Conservation (phyloP, 2,329 filamentous ascomycete species). For the Colletotrichum neosansevieriae region DNA sequence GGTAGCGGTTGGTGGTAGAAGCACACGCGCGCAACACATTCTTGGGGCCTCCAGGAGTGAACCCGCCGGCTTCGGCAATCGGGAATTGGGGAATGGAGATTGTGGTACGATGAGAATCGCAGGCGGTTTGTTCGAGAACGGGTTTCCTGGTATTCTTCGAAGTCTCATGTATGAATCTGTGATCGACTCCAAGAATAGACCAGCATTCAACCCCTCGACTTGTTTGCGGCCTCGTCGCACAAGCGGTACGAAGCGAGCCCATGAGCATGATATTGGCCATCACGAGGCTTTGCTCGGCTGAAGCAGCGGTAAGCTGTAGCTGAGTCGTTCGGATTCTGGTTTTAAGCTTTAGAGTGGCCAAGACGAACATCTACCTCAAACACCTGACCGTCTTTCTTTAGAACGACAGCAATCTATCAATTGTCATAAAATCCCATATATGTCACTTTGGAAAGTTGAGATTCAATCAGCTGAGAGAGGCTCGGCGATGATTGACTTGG, state of each 20-base stretch:
- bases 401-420: constrained; percentile 14
- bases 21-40: background rate
- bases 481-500: too few relatives aligned
- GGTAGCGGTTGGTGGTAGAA: too few relatives aligned
- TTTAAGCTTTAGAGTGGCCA: constrained; percentile 17
- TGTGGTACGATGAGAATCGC: background rate
- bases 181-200: constrained; percentile 8
- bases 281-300: background rate
- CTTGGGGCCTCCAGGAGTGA: background rate
- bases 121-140: constrained; percentile 10
- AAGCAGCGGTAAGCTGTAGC: background rate
- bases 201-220: background rate
- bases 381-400: constrained; percentile 9
- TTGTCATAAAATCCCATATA: background rate
- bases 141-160: background rate
- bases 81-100: background rate
- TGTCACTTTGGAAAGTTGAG: background rate
- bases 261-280: constrained; percentile 17
- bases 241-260: constrained; percentile 11
- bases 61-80: constrained; percentile 11
- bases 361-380: constrained; percentile 20
- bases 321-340: background rate
- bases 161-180: background rate
- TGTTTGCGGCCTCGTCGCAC: constrained; percentile 11
- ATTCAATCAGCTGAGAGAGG: background rate